Percentiles rank a stretch among this genome's conserved stretches.
These are phyloP conservation scores for Rosa chinensis DNA, from an alignment of 306 rosid genomes.

Conservation along the genomic window DNA sequence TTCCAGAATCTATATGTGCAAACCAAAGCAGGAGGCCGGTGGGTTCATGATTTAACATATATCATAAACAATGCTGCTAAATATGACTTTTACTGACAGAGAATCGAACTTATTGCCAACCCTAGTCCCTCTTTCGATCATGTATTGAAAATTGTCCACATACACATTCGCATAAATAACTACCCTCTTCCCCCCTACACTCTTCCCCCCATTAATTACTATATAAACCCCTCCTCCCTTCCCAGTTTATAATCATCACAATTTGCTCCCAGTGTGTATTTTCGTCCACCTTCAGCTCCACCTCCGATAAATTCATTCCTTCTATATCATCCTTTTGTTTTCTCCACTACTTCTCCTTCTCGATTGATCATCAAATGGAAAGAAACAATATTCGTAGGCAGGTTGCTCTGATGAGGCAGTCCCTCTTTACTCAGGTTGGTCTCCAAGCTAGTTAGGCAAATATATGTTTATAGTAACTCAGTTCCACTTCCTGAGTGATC, in stretches of 20 bases:
- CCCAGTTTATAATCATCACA: conserved; percentile 30
- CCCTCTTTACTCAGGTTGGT: conserved; percentile 77
- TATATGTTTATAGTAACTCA: neutral
- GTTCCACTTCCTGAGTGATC: neutral
- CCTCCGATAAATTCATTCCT: neutral
- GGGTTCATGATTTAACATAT: neutral
- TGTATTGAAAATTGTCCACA: neutral
- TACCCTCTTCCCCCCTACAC: neutral
- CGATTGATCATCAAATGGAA: conserved; percentile 41
- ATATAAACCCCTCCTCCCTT: conserved; percentile 31
- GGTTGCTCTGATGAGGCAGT: conserved; percentile 59
- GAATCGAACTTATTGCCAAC: neutral
- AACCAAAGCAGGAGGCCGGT: neutral
- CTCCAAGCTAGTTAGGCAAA: neutral
- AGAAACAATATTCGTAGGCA: conserved; percentile 53
- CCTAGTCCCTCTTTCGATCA: neutral
- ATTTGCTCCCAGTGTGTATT: neutral
- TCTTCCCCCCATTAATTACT: neutral
- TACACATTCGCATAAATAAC: neutral
- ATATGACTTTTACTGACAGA: neutral
- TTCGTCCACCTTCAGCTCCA: neutral
- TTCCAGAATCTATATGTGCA: neutral
- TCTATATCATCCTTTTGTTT: neutral
- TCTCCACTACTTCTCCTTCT: neutral
- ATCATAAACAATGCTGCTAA: neutral